phyloP scores from a whole-genome alignment of 2,329 filamentous ascomycete species.

The Colletotrichum ledebouriae region DNA sequence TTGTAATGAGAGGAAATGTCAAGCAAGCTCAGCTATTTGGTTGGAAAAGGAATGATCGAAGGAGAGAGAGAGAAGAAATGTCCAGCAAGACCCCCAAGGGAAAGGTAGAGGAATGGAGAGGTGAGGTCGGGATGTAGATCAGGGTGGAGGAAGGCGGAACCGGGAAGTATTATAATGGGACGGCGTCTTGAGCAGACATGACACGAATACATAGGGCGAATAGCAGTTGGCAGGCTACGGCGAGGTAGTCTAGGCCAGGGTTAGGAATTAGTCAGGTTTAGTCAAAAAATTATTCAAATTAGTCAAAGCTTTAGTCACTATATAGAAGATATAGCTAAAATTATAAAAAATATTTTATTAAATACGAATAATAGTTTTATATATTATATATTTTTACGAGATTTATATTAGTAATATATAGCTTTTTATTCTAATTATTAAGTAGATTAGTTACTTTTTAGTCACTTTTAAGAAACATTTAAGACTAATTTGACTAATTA shows the following conservation, averaged over 20 bases:
- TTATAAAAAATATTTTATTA: too few species aligned
- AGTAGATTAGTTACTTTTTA: too few species aligned
- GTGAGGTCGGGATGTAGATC: slow-evolving; percentile 21
- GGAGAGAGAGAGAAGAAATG: slow-evolving; percentile 41
- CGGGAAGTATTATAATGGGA: slow-evolving; percentile 37
- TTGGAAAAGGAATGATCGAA: slow-evolving; percentile 36
- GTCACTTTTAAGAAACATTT: too few species aligned
- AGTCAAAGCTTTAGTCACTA: too few species aligned
- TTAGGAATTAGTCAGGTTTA: too few species aligned
- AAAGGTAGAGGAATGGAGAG: slow-evolving; percentile 45
- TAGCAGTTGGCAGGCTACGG: slow-evolving; percentile 25
- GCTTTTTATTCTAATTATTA: too few species aligned
- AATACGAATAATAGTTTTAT: too few species aligned
- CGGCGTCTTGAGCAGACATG: slow-evolving; percentile 18
- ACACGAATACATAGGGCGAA: slow-evolving; percentile 21
- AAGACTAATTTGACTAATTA: too few species aligned
- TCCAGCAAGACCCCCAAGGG: slow-evolving; percentile 36
- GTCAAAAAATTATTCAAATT: too few species aligned
- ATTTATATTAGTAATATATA: too few species aligned
- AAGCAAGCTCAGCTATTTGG: slow-evolving; percentile 48
- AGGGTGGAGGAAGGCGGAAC: slow-evolving; percentile 22
- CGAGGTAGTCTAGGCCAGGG: slow-evolving; percentile 12
- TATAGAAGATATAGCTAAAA: too few species aligned
- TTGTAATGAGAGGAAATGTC: slow-evolving; percentile 54
- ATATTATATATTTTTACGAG: too few species aligned